phyloP scores from a whole-genome alignment of 371 early-diverging fungal genomes.

The Lichtheimia ornata region DNA sequence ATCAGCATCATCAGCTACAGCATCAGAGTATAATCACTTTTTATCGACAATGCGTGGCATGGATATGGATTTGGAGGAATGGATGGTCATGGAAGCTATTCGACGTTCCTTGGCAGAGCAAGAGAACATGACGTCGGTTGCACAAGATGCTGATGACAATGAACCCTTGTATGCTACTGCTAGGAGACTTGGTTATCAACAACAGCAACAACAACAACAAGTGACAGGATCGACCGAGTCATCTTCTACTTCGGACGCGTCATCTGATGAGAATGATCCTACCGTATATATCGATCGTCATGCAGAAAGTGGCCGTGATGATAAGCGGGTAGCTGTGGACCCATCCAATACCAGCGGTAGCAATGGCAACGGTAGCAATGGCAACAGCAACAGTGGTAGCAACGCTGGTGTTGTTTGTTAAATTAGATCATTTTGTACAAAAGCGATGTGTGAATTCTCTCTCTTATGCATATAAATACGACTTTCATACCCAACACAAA shows the following conservation, averaged over 20 bases:
- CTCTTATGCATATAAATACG: no score
- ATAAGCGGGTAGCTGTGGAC: no score
- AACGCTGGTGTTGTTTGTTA: no score
- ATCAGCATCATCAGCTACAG: slow-evolving; percentile 44
- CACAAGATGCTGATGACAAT: slow-evolving; percentile 9
- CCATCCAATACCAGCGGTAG: neutral
- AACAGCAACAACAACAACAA: slow-evolving; percentile 7
- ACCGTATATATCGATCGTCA: no score
- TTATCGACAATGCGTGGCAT: slow-evolving; percentile 48
- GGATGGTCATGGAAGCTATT: slow-evolving; percentile 92
- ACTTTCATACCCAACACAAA: no score
- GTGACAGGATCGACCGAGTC: neutral
- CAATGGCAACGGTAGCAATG: slow-evolving; percentile 3
- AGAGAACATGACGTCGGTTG: slow-evolving; percentile 36
- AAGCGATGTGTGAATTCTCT: no score
- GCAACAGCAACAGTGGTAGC: neutral
- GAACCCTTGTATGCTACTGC: slow-evolving; percentile 7
- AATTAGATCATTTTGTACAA: no score
- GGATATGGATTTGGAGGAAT: slow-evolving; percentile 85
- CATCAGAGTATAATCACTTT: slow-evolving; percentile 61
- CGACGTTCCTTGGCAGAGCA: slow-evolving; percentile 71
- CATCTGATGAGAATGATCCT: neutral
- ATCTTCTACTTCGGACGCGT: neutral
- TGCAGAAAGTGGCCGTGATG: no score
- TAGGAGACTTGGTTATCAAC: slow-evolving; percentile 9